Conservation (phyloP, 345 rosid species). For the Ceriops decandra region DNA sequence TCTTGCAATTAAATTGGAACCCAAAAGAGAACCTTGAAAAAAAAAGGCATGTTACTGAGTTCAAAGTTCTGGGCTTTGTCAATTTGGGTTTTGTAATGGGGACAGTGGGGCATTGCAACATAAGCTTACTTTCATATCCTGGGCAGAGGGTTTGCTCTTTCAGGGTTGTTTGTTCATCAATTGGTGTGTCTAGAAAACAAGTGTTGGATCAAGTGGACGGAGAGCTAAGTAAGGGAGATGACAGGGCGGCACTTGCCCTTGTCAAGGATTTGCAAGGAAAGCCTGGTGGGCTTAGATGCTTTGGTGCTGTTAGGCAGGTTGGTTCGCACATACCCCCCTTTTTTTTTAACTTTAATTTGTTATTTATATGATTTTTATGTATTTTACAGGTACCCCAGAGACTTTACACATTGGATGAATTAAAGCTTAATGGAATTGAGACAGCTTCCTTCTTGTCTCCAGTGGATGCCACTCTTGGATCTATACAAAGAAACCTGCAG, state of each 20-base stretch:
- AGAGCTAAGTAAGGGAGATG: conserved; percentile 71
- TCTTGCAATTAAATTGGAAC: background rate
- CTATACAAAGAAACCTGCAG: conserved; percentile 72
- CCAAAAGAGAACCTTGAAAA: background rate
- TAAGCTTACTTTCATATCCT: conserved; percentile 25
- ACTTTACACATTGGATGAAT: conserved; percentile 77
- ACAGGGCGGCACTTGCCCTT: conserved; percentile 65
- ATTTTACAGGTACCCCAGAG: conserved; percentile 68
- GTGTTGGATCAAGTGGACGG: conserved; percentile 60
- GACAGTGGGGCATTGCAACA: conserved; percentile 27
- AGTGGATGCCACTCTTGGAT: conserved; percentile 68
- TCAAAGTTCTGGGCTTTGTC: background rate
- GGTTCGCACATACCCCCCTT: background rate
- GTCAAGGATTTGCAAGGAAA: conserved; percentile 72
- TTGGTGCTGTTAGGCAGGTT: conserved; percentile 81
- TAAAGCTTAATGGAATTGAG: conserved; percentile 77
- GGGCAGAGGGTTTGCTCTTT: conserved; percentile 7
- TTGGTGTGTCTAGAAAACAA: conserved; percentile 35
- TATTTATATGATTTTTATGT: background rate
- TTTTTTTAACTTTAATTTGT: background rate
- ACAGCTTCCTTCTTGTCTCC: conserved; percentile 74
- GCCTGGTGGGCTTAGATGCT: conserved; percentile 71
- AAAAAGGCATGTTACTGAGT: background rate
- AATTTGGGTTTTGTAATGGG: conserved; percentile 32
- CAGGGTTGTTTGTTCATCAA: conserved; percentile 41